Evolutionary conservation across 1,139 yeast genomes (phyloP).

Genomic region (Candida labiduridarum): DNA sequence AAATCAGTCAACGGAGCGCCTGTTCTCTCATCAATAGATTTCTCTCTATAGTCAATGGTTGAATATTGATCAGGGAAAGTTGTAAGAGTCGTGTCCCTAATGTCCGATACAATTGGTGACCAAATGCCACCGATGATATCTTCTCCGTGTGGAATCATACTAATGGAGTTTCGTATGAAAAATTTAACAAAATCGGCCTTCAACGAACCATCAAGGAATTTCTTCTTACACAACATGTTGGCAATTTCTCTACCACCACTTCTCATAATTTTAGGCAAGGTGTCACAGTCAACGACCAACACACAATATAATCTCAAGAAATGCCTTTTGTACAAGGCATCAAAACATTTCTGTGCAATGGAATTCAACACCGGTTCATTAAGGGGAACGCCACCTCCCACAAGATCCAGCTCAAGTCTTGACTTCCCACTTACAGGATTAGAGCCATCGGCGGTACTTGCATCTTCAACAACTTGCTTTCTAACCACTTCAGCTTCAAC

Average conservation of each 20-base stretch:
- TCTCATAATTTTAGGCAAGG: conserved; percentile 80
- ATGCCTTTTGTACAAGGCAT: conserved; percentile 69
- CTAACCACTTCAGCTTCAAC: conserved; percentile 81
- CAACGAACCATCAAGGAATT: conserved; percentile 75
- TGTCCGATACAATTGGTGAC: conserved; percentile 69
- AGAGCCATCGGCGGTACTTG: conserved; percentile 14
- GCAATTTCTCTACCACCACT: conserved; percentile 92
- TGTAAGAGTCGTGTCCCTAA: conserved; percentile 52
- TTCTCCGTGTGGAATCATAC: conserved; percentile 75
- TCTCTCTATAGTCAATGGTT: conserved; percentile 75
- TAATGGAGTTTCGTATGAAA: conserved; percentile 65
- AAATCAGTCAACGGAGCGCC: conserved; percentile 75
- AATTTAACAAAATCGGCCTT: conserved; percentile 82
- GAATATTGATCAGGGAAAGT: conserved; percentile 58
- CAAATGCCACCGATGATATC: conserved; percentile 84
- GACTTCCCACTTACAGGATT: conserved; percentile 10
- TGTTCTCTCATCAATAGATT: conserved; percentile 76
- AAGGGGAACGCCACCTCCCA: conserved; percentile 44
- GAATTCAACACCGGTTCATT: conserved; percentile 66
- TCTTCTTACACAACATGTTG: conserved; percentile 84
- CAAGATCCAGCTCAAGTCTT: conserved; percentile 18
- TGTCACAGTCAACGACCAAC: conserved; percentile 75
- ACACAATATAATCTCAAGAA: conserved; percentile 81
- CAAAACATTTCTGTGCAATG: conserved; percentile 74
- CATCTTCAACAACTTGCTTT: conserved; percentile 30